Conservation (phyloP, 495 filamentous ascomycete species). For the Lasiosphaeris hirsuta region DNA sequence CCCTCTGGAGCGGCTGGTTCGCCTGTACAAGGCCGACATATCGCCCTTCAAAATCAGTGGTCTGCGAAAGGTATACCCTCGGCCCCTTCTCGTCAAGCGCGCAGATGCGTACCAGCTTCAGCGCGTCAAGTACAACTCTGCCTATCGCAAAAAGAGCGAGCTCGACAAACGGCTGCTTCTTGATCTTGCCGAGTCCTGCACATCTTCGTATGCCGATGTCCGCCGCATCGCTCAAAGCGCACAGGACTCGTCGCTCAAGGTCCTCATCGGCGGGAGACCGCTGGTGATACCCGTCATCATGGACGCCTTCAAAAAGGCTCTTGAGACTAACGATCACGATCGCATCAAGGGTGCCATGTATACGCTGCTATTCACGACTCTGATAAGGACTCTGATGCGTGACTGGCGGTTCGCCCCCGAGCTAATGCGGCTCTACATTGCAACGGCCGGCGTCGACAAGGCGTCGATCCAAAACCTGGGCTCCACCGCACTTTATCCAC, state of each 20-base stretch:
- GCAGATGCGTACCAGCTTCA: slow-evolving; percentile 94
- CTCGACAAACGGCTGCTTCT: slow-evolving; percentile 79
- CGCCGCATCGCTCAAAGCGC: slow-evolving; percentile 88
- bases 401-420: slow-evolving; percentile 92
- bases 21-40: slow-evolving; percentile 79
- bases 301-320: slow-evolving; percentile 71
- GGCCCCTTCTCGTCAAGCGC: slow-evolving; percentile 81
- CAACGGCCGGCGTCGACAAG: slow-evolving; percentile 85
- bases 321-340: slow-evolving; percentile 77
- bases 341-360: slow-evolving; percentile 93
- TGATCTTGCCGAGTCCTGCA: slow-evolving; percentile 85
- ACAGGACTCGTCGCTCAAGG: slow-evolving; percentile 90
- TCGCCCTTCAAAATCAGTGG: slow-evolving; percentile 92
- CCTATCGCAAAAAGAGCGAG: slow-evolving; percentile 75
- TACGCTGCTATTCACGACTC: slow-evolving; percentile 79
- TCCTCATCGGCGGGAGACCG: slow-evolving; percentile 76
- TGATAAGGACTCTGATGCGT: slow-evolving; percentile 80
- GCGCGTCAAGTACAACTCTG: slow-evolving; percentile 86
- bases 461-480: slow-evolving; percentile 90
- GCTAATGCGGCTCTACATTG: slow-evolving; percentile 82
- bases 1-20: slow-evolving; percentile 79
- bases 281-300: slow-evolving; percentile 87
- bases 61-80: slow-evolving; percentile 85
- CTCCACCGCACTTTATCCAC: slow-evolving; percentile 70
- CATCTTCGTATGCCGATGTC: slow-evolving; percentile 94